phyloP scores from a whole-genome alignment of 176 grass and related monocot species.

The Carex parvula region DNA sequence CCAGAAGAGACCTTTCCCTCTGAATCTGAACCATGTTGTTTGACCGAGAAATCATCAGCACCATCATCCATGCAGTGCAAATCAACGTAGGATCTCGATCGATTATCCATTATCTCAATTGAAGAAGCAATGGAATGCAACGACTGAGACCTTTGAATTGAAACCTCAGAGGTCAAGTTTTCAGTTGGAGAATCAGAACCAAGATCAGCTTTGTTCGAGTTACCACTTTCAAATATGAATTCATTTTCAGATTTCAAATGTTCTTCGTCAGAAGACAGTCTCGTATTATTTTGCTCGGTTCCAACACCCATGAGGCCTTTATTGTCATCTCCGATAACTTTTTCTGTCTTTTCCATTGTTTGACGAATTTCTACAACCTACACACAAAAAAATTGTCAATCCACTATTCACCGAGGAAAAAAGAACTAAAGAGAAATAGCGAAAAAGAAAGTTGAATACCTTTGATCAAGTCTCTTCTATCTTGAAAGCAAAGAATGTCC shows the following conservation, averaged over 20 bases:
- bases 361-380: not conserved
- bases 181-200: conserved; percentile 20
- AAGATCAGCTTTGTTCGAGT: conserved; percentile 10
- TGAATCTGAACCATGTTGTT: conserved; percentile 28
- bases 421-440: not conserved
- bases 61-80: not conserved
- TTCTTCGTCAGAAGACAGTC: conserved; percentile 2
- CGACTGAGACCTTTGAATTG: not conserved
- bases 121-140: conserved; percentile 5
- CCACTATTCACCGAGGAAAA: not conserved
- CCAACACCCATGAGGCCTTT: not conserved
- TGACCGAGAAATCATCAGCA: not conserved
- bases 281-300: not conserved
- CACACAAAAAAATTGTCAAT: not conserved
- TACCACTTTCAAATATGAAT: not conserved
- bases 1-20: conserved; percentile 12
- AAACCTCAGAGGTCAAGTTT: not conserved
- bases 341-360: conserved; percentile 2
- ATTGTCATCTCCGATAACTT: not conserved
- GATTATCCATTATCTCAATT: not conserved
- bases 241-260: conserved; percentile 10
- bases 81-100: conserved; percentile 22
- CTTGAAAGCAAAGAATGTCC: conserved; percentile 39
- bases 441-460: not conserved
- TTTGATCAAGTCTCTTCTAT: not conserved